A percentile compares a stretch with the other conserved stretches of the same genome.
Conservation (phyloP, 768 basidiomycete genomes). For the Auricularia sp. region DNA sequence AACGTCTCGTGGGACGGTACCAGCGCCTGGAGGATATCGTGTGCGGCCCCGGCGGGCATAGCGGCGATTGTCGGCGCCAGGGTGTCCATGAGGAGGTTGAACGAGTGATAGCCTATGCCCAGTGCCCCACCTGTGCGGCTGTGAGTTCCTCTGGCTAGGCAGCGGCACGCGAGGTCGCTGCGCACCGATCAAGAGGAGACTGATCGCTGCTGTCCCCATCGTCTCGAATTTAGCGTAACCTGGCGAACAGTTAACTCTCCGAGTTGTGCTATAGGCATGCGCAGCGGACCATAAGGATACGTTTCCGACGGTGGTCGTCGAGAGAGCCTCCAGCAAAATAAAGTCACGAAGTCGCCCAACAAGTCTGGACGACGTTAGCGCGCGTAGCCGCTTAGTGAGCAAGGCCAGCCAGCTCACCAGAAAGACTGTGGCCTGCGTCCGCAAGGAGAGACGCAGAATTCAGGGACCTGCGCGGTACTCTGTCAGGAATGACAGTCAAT, state of each 20-base stretch:
- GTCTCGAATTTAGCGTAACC: slow-evolving; percentile 94
- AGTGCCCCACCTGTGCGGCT: slow-evolving; percentile 6
- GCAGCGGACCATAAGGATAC: slow-evolving; percentile 54
- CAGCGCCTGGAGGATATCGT: slow-evolving; percentile 44
- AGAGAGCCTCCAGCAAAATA: slow-evolving; percentile 81
- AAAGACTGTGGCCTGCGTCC: slow-evolving; percentile 86
- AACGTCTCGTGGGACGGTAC: slow-evolving; percentile 16
- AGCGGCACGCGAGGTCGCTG: not conserved
- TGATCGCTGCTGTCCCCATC: slow-evolving; percentile 83
- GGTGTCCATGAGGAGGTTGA: slow-evolving; percentile 66
- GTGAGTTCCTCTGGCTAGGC: not conserved
- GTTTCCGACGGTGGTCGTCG: slow-evolving; percentile 65
- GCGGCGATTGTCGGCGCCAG: slow-evolving; percentile 56
- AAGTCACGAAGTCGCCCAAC: slow-evolving; percentile 82
- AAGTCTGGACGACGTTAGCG: slow-evolving; percentile 40
- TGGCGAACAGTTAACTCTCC: not conserved
- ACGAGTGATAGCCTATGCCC: slow-evolving; percentile 71
- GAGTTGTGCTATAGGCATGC: not conserved
- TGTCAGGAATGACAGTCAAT: not conserved
- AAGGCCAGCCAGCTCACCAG: slow-evolving; percentile 44
- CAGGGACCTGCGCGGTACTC: slow-evolving; percentile 22
- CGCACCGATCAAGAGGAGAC: slow-evolving; percentile 66
- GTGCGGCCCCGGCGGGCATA: slow-evolving; percentile 53
- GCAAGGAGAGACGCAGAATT: slow-evolving; percentile 88
- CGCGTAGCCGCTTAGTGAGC: slow-evolving; percentile 2